Base-by-base conservation (phyloP, 768 basidiomycete species). In the Lactarius pseudohatsudake region DNA sequence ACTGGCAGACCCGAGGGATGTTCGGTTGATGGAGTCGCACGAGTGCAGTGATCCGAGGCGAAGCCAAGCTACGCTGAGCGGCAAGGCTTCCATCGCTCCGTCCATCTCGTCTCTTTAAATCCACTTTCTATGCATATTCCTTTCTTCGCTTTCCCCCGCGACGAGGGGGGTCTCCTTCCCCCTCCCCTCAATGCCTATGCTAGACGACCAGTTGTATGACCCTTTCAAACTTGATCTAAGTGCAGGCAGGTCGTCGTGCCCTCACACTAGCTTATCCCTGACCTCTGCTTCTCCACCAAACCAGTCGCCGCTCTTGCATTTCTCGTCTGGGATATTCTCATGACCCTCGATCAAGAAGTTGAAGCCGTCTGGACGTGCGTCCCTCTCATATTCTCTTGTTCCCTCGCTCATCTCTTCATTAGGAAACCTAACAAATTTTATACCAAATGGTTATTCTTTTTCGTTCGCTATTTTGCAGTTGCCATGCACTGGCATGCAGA, bases 351-450 rank as follows among this genome's bases (percentile, higher is more conserved):
- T 30, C 71, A 65, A 16, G 77, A 76, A 56, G 66, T 72, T 1
- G 73, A 73, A 41, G 69, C 72, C 26, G 54, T 78, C 28, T 79
- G 77, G 76, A n/a, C n/a, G n/a, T n/a, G n/a, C n/a, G n/a, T n/a
- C n/a, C n/a, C n/a, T n/a, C n/a, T n/a, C n/a, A n/a, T 26, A 3
- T 22, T 2, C 53, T 40, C 50, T 0, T 13, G 30, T 26, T 16
- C 6, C 13, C 8, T 38, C 32, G 9, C 38, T 40, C 65, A 45
- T 57, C 15, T n/a, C 41, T 11, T 16, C 13, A 11, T 34, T 30
- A 77, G 75, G 15, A 76, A 68, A 5, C 72, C 71, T 32, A 72
- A 59, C 13, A 58, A 5, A 59, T 60, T 36, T 56, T 70, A 63
- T 4, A 68, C 73, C 34, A 78, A 75, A 61, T 77, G 77, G 77